Base-by-base conservation (phyloP, 108 stramenopile genomes). In the Nitzschia sp. region DNA sequence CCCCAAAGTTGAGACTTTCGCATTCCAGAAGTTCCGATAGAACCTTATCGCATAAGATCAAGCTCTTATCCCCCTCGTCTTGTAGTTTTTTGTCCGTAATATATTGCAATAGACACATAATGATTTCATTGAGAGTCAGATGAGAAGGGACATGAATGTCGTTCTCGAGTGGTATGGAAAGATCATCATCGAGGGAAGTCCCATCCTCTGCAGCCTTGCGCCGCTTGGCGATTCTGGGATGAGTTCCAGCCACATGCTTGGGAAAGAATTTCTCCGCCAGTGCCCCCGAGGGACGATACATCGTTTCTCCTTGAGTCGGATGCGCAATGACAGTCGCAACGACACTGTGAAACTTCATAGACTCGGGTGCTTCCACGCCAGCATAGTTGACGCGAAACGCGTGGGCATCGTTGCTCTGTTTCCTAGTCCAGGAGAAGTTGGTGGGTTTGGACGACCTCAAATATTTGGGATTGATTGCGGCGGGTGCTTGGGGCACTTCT, bases 61-160 rank as follows among this genome's bases (percentile, higher is more conserved):
- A 66, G 41, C 78, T 80, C 57, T 74, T 75, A 56, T 90, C 86
- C 9, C 73, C 62, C 22, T 58, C 53, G 66, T 89, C 89, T 45
- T 79, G 77, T 61, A 94, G 57, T 26, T 72, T 68, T 8, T 80
- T 77, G 36, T 85, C 78, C 23, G 79, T 69, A 44, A 91, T 80
- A 53, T 94, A 94, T 16, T 62, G 76, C 60, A 79, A 89, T 2
- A 94, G 53, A 2, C 81, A 75, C 33, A 56, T 62, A 31, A 84
- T 50, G 22, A 85, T 78, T 68, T 94, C 88, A n/a, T 85, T 74
- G 86, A 87, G 80, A 19, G 86, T 86, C 26, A 94, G 36, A 9
- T 78, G 69, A 8, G 74, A 38, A 22, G 92, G 92, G 28, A 88
- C 67, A 17, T 72, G 45, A 46, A 85, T 65, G 27, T 90, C 86